Evolutionary conservation across 1,284 basidiomycete genomes (phyloP).

Genomic region (Cutaneotrichosporon cyanovorans): DNA sequence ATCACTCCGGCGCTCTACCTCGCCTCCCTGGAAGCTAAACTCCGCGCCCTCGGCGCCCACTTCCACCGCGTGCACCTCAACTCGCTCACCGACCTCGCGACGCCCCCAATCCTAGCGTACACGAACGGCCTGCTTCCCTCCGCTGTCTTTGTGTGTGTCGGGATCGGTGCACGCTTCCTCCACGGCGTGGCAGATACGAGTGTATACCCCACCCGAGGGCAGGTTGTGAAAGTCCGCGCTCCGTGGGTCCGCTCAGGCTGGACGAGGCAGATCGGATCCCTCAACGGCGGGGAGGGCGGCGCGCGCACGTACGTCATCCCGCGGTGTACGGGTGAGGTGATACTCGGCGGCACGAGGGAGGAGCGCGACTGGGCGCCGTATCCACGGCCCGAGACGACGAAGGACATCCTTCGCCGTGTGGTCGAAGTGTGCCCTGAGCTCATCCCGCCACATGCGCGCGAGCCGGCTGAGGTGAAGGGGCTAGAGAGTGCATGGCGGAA

Average conservation of each 20-base stretch:
- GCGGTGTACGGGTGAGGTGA: conserved; percentile 37
- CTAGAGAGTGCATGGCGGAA: neutral
- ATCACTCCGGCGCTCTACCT: conserved; percentile 42
- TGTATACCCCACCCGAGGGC: conserved; percentile 53
- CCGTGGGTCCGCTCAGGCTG: conserved; percentile 38
- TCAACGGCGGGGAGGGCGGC: conserved; percentile 40
- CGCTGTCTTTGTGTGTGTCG: conserved; percentile 63
- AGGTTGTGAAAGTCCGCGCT: conserved; percentile 51
- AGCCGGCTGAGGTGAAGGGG: neutral
- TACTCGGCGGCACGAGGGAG: conserved; percentile 44
- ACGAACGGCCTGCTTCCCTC: conserved; percentile 34
- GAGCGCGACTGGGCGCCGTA: conserved; percentile 36
- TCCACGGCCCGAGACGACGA: conserved; percentile 25
- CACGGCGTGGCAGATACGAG: conserved; percentile 49
- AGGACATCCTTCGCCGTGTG: conserved; percentile 32
- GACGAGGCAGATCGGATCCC: conserved; percentile 38
- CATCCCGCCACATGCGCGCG: conserved; percentile 12
- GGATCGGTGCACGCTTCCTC: conserved; percentile 50
- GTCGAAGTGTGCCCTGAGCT: conserved; percentile 36
- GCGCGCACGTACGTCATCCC: conserved; percentile 44
- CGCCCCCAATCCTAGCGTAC: conserved; percentile 13
- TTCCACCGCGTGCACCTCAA: conserved; percentile 27
- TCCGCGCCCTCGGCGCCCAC: conserved; percentile 11
- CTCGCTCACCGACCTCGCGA: conserved; percentile 19
- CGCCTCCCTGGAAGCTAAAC: conserved; percentile 13